Conservation (phyloP, 495 filamentous ascomycete genomes). For the Parathielavia appendiculata region DNA sequence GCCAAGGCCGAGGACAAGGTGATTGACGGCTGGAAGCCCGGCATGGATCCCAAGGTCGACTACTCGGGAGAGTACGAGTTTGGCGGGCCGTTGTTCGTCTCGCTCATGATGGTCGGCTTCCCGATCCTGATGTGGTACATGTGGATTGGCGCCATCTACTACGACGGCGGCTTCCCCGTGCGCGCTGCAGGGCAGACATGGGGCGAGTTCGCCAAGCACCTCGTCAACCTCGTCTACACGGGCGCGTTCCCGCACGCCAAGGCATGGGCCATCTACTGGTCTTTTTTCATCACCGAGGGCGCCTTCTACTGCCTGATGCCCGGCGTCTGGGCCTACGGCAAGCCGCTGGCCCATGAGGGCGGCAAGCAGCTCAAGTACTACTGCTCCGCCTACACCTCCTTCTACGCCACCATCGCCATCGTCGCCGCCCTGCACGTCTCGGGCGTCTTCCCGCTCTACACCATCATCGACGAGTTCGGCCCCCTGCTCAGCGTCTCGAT, state of each 20-base stretch:
- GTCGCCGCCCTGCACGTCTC: slow-evolving; percentile 67
- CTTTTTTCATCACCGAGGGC: slow-evolving; percentile 78
- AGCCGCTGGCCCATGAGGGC: slow-evolving; percentile 74
- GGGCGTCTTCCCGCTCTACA: slow-evolving; percentile 85
- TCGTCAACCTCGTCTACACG: slow-evolving; percentile 66
- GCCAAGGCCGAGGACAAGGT: slow-evolving; percentile 38
- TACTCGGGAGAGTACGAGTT: slow-evolving; percentile 81
- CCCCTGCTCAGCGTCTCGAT: slow-evolving; percentile 87
- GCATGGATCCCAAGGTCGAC: slow-evolving; percentile 72
- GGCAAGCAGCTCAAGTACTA: slow-evolving; percentile 86
- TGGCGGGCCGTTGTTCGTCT: slow-evolving; percentile 71
- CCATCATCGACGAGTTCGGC: slow-evolving; percentile 92
- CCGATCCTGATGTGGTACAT: slow-evolving; percentile 96
- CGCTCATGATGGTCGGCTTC: slow-evolving; percentile 85
- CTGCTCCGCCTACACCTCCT: slow-evolving; percentile 81
- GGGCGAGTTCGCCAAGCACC: slow-evolving; percentile 59
- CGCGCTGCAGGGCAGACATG: slow-evolving; percentile 61
- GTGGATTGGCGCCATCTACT: slow-evolving; percentile 94
- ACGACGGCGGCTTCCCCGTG: slow-evolving; percentile 72
- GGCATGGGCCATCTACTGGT: slow-evolving; percentile 92
- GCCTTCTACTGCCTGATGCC: slow-evolving; percentile 77
- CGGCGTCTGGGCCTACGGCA: slow-evolving; percentile 76
- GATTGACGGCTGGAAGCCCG: slow-evolving; percentile 62
- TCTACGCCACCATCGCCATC: slow-evolving; percentile 76
- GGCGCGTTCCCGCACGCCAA: slow-evolving; percentile 72